Base-by-base conservation (phyloP, 2,329 filamentous ascomycete genomes). In the Diaporthe vexans region DNA sequence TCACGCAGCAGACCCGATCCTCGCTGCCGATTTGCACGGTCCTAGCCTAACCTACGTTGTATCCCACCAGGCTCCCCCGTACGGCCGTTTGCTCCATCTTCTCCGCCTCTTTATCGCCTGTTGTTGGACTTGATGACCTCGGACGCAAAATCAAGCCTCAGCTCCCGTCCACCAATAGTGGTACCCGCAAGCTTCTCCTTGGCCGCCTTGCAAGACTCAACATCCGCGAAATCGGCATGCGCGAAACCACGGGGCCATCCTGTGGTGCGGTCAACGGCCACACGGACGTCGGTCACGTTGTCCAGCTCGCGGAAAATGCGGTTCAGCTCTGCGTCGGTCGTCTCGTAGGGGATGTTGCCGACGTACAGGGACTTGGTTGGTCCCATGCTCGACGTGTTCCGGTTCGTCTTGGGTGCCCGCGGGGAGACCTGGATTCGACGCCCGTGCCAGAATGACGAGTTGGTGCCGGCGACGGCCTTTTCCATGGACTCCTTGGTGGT, bases 261-360 rank as follows among this genome's bases (percentile, higher is more conserved):
- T 9, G 94, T 95, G 77, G 91, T 88, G 79, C 94, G 90, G 84
- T 97, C 94, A 78, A 97, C 93, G 69, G 95, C 93, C 73, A 97
- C 92, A 75, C 95, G 91, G 63, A 97, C 91, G 79, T 95, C 94
- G 71, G 88, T 84, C 63, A 96, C 88, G 81, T 94, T 93, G 67
- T 88, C 85, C 75, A 97, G 86, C 33, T 91, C 88, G 74, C 88
- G 86, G 88, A 97, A 96, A 35, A 97, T 84, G 71, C 91, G 88
- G 84, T 95, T 95, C 71, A 98, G 87, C 79, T 97, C 95, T 71
- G 90, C 90, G 80, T 97, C 95, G 11, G 93, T 94, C 86, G 95
- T 93, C 84, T 97, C 94, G 81, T 94, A 97, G 15, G 94, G 92
- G 84, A 98, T 91, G 86, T 97, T 97, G 78, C 95, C 94, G 78